Evolutionary conservation across 768 basidiomycete genomes (phyloP).

Genomic region (Pleurotus eryngii): DNA sequence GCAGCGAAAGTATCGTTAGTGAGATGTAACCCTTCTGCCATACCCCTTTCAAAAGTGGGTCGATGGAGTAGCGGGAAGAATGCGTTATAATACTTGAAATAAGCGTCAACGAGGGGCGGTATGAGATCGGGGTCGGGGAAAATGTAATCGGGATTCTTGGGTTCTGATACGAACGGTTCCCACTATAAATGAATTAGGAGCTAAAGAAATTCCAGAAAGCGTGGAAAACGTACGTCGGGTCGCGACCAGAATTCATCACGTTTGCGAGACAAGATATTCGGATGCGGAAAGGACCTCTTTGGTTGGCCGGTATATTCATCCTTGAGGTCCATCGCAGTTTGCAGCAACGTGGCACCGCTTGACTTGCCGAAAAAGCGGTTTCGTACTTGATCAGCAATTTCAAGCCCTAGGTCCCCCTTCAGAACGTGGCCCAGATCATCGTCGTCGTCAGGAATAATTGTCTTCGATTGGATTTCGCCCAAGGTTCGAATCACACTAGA

Average conservation of each 20-base stretch:
- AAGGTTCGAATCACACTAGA: not conserved
- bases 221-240: slow-evolving; percentile 34
- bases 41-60: slow-evolving; percentile 56
- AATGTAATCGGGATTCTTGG: slow-evolving; percentile 25
- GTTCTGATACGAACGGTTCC: slow-evolving; percentile 22
- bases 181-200: slow-evolving; percentile 22
- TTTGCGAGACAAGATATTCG: slow-evolving; percentile 22
- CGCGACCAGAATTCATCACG: slow-evolving; percentile 49
- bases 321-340: slow-evolving; percentile 56
- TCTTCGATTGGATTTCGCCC: not conserved
- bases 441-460: slow-evolving; percentile 26
- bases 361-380: slow-evolving; percentile 49
- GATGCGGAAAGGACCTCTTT: slow-evolving; percentile 19
- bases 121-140: slow-evolving; percentile 58
- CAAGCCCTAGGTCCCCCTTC: slow-evolving; percentile 30
- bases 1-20: slow-evolving; percentile 43
- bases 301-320: slow-evolving; percentile 42
- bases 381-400: slow-evolving; percentile 30
- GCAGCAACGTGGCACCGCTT: slow-evolving; percentile 50
- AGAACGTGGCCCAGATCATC: slow-evolving; percentile 23
- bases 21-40: slow-evolving; percentile 48
- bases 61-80: slow-evolving; percentile 70
- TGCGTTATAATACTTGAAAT: slow-evolving; percentile 55
- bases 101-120: slow-evolving; percentile 53
- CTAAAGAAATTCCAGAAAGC: not conserved